Conservation (phyloP, 257 asterid species). For the Mitragyna speciosa region DNA sequence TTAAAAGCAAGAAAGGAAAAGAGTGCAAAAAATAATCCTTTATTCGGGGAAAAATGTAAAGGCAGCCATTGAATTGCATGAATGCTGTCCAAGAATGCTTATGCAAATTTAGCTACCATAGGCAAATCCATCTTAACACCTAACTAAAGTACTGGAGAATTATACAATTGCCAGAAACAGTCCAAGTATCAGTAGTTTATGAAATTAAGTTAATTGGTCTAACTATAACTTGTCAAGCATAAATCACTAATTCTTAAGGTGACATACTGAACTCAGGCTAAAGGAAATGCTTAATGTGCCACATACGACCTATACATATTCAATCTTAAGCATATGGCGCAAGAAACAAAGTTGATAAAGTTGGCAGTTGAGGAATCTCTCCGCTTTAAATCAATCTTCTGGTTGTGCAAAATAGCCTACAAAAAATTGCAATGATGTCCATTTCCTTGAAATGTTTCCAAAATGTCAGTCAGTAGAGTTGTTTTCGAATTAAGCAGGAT, state of each 20-base stretch:
- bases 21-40: background rate
- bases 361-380: background rate
- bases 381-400: background rate
- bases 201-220: background rate
- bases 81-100: background rate
- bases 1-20: constrained; percentile 12
- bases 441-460: background rate
- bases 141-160: background rate
- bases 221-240: background rate
- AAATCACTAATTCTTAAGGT: background rate
- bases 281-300: background rate
- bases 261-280: background rate
- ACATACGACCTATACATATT: background rate
- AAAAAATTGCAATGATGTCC: background rate
- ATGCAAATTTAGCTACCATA: background rate
- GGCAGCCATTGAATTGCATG: background rate
- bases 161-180: background rate
- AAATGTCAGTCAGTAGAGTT: background rate
- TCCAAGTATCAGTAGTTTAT: background rate
- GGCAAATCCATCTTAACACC: background rate
- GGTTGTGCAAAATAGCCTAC: background rate
- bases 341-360: background rate
- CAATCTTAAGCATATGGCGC: background rate
- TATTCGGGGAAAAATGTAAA: background rate
- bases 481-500: background rate